Evolutionary conservation across 2,329 filamentous ascomycete genomes (phyloP).

Genomic region (Teratosphaeria gauchensis): DNA sequence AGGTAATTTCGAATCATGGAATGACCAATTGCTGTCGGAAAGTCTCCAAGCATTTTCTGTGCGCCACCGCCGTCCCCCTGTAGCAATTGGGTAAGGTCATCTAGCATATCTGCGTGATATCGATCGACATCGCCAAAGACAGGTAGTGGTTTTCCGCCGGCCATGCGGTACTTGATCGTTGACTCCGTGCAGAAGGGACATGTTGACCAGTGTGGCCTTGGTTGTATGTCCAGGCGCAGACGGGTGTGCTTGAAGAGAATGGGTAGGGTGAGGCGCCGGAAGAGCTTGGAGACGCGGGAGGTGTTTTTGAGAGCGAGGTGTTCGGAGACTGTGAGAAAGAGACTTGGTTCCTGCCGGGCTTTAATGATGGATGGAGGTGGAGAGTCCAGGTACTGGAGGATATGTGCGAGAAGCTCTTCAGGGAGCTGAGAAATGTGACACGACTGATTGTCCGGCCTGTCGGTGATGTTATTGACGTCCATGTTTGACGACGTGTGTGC

Average conservation of each 20-base stretch:
- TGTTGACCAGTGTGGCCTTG: slow-evolving; percentile 1
- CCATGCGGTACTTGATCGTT: not conserved
- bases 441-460: not conserved
- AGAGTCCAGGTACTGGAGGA: slow-evolving; percentile 47
- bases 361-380: slow-evolving; percentile 40
- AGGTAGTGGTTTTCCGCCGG: not conserved
- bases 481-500: not conserved
- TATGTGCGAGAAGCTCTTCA: slow-evolving; percentile 50
- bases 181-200: slow-evolving; percentile 4
- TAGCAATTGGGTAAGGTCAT: slow-evolving; percentile 1
- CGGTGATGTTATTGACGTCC: not conserved
- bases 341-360: slow-evolving; percentile 42
- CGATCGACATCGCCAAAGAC: not conserved
- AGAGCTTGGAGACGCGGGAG: slow-evolving; percentile 45
- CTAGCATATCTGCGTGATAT: slow-evolving; percentile 5
- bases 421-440: slow-evolving; percentile 36
- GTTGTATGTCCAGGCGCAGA: slow-evolving; percentile 24
- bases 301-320: slow-evolving; percentile 44
- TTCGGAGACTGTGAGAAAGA: slow-evolving; percentile 31
- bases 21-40: not conserved
- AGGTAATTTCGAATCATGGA: slow-evolving; percentile 3
- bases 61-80: not conserved
- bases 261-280: slow-evolving; percentile 45
- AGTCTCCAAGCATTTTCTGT: not conserved
- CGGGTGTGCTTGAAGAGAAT: slow-evolving; percentile 49